Evolutionary conservation across 2,329 filamentous ascomycete genomes (phyloP), one percentile per base, ranked within the genome.

Genomic region (Chaetomium olivaceum): DNA sequence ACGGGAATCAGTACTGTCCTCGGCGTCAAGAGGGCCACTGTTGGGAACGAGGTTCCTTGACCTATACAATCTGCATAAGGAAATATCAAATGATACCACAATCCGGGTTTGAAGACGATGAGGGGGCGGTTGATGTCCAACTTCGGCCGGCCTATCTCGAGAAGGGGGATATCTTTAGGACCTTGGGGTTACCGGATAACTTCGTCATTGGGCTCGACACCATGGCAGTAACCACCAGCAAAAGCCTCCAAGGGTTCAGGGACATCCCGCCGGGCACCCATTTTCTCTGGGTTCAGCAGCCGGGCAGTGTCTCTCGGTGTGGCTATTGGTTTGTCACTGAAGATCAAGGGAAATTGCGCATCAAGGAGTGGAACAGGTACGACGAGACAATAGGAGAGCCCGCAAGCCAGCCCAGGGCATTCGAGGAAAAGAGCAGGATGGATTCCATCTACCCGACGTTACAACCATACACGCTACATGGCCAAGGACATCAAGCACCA

Each of bases 201-300:
- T 83, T 84, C 64, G 83, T 80, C 2, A 75, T 89, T 21, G 85
- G 85, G 54, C 84, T 82, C 69, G 85, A 87, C 70, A 77, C 80
- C 2, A 73, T 82, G 55, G 81, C 81, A 1, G 80, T 85, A 67
- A 81, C 79, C 56, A 61, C 69, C 63, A 69, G 50, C 16, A 67
- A 80, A 25, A 85, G 61, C 29, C 54, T 88, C 69, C 76, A 77
- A 8, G 87, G 87, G 23, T 78, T 89, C 64, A 81, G 80, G 25
- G 79, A 85, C 62, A 77, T 89, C 29, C 84, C 85, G 0, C 72
- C 78, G 0, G 87, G 87, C 0, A 74, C 82, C 16, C 87, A 89
- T 72, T 83, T 89, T 65, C 77, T 88, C 64, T 89, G 86, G 85
- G 80, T 83, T 31, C 79, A 85, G 2, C 79, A 84, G 25, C 79